Evolutionary conservation across 1,284 basidiomycete genomes (phyloP), one percentile per base, ranked within the genome.

Genomic region (Blastosporella zonata): DNA sequence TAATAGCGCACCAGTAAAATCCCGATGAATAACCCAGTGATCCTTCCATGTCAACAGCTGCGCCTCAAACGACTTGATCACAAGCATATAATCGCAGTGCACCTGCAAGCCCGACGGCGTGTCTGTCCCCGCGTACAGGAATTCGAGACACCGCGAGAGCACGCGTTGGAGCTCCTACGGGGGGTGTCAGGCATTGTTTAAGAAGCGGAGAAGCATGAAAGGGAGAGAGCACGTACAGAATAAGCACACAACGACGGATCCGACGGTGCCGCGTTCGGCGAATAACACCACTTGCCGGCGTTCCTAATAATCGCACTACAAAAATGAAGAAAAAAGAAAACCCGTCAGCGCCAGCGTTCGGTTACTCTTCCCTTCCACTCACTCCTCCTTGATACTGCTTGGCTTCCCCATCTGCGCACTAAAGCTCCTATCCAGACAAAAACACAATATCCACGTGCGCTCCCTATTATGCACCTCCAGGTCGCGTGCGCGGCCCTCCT

Each of bases 401-500:
- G 91, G 90, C 67, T 93, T 93, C 48, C 93, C 91, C 89, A 94
- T 91, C 70, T 95, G 93, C 1, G 93, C 90, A 56, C 91, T 93
- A 51, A 89, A 79, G 56, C 92, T 95, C 49, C 93, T 81, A 67
- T 98, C 95, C 29, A 97, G 75, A 48, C 82, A 82, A 66, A 92
- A 97, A 65, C 93, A 97, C 55, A 95, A 69, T 46, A 96, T 77
- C 95, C 95, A 98, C 20, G 93, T 95, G 40, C 95, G 74, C 66
- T 97, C 95, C 36, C 95, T 80, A 66, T 97, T 97, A 67, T 93
- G 86, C 13, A 97, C 87, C 70, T 97, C 92, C 56, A 75, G 71
- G 54, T 88, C 86, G 43, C 87, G 80, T 22, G 84, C 79, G 43
- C 76, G 77, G 28, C 82, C 87, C 62, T 93, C 91, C 13, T 84